These are phyloP conservation scores for Lobulomyces angularis DNA, from an alignment of 192 early-diverging fungal genomes.

Conservation along the genomic window DNA sequence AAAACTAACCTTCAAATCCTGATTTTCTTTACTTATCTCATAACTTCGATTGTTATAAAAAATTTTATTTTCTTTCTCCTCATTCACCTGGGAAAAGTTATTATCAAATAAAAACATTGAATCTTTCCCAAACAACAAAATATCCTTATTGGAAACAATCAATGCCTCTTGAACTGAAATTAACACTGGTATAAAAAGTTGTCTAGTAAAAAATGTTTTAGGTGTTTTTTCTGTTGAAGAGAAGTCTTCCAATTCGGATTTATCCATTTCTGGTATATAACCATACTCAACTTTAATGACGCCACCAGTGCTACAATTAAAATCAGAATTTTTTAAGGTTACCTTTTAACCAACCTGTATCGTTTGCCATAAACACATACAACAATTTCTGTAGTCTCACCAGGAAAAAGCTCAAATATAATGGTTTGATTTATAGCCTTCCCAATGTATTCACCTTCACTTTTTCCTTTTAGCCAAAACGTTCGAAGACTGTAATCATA, in stretches of 20 bases:
- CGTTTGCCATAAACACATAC: conserved; percentile 64
- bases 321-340: conserved; percentile 8
- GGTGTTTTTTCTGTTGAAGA: conserved; percentile 4
- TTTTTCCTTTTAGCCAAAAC: conserved; percentile 21
- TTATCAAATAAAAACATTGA: conserved; percentile 3
- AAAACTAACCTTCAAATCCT: too few species aligned
- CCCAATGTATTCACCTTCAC: conserved; percentile 9
- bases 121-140: conserved; percentile 35
- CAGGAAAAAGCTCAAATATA: conserved; percentile 26
- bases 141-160: conserved; percentile 48
- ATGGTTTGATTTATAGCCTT: conserved; percentile 5
- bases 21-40: neutral
- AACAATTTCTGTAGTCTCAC: conserved; percentile 31
- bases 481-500: conserved; percentile 33
- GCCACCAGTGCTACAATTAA: conserved; percentile 42
- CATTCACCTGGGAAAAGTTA: neutral
- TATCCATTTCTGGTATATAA: conserved; percentile 14
- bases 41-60: conserved; percentile 2
- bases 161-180: conserved; percentile 56
- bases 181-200: conserved; percentile 51
- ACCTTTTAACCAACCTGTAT: neutral
- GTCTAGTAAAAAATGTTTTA: conserved; percentile 48
- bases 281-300: conserved; percentile 63
- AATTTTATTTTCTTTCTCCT: neutral
- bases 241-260: conserved; percentile 13